Conservation (phyloP, 2,329 filamentous ascomycete genomes). For the Alternaria sp. region DNA sequence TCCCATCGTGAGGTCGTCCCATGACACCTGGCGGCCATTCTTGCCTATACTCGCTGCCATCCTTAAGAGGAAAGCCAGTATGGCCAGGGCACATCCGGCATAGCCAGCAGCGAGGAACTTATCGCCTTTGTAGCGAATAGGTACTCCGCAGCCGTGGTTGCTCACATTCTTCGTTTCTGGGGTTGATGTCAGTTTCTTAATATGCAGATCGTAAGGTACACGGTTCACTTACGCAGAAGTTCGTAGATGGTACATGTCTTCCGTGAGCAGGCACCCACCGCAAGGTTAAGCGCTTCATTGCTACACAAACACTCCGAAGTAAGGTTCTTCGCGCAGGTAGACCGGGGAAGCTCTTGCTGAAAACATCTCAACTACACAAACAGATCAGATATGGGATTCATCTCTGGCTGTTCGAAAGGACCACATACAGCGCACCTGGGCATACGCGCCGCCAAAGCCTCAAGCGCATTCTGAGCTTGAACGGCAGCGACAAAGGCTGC, state of each 20-base stretch:
- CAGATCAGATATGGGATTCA: conserved; percentile 8
- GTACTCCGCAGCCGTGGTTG: conserved; percentile 46
- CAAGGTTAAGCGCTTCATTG: conserved; percentile 43
- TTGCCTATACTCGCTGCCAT: conserved; percentile 47
- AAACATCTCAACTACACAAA: conserved; percentile 32
- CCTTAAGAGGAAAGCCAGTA: conserved; percentile 46
- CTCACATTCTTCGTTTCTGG: conserved; percentile 53
- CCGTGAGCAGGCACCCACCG: conserved; percentile 48
- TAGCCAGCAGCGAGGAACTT: conserved; percentile 43
- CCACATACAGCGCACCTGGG: conserved; percentile 30
- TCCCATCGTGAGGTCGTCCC: conserved; percentile 53
- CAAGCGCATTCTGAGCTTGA: conserved; percentile 23
- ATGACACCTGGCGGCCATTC: conserved; percentile 47
- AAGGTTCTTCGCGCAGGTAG: conserved; percentile 51
- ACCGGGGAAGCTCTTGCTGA: conserved; percentile 40
- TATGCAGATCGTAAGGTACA: neutral
- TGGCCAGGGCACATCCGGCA: conserved; percentile 41
- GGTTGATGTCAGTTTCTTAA: conserved; percentile 2
- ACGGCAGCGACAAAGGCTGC: conserved; percentile 17
- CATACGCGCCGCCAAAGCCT: conserved; percentile 24
- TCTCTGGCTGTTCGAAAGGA: neutral
- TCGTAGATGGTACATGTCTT: conserved; percentile 51
- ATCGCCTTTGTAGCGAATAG: conserved; percentile 46
- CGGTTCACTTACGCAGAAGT: conserved; percentile 36
- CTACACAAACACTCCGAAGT: conserved; percentile 53